phyloP scores from a whole-genome alignment of 164 flowering plant genomes.

The Hamamelis virginiana region DNA sequence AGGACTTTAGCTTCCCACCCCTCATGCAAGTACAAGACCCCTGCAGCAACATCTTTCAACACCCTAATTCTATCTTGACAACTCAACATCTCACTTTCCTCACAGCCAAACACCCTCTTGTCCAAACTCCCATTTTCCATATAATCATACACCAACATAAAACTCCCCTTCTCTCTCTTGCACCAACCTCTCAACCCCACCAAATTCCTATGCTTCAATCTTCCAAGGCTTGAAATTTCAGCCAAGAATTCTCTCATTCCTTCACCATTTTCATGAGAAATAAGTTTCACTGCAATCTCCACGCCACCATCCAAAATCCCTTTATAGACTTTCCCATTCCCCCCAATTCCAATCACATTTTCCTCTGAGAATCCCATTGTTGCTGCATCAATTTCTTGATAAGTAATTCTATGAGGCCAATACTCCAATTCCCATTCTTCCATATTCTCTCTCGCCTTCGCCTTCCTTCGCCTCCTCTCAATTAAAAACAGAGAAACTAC shows the following conservation, averaged over 20 bases:
- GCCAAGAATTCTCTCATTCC: constrained; percentile 60
- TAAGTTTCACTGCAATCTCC: constrained; percentile 60
- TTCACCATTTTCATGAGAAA: constrained; percentile 42
- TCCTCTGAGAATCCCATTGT: constrained; percentile 52
- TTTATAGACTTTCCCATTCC: constrained; percentile 66
- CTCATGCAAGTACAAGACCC: constrained; percentile 57
- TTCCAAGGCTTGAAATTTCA: constrained; percentile 63
- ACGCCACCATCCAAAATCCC: constrained; percentile 53
- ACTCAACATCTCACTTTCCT: constrained; percentile 32
- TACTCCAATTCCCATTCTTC: constrained; percentile 80
- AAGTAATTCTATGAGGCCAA: constrained; percentile 65
- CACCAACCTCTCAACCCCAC: constrained; percentile 79
- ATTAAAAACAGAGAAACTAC: constrained; percentile 23
- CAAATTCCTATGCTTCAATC: constrained; percentile 60
- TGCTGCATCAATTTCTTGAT: constrained; percentile 45
- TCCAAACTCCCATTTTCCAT: constrained; percentile 81
- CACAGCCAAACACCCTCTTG: constrained; percentile 49
- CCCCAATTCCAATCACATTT: constrained; percentile 69
- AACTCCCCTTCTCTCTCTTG: constrained; percentile 51
- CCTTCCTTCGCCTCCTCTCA: constrained; percentile 20
- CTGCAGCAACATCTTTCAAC: constrained; percentile 61
- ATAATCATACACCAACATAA: constrained; percentile 60
- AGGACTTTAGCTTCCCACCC: constrained; percentile 66
- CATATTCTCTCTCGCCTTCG: constrained; percentile 40
- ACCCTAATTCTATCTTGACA: constrained; percentile 44